Conservation (phyloP, 2,329 filamentous ascomycete species). For the Sclerotinia trifoliorum region DNA sequence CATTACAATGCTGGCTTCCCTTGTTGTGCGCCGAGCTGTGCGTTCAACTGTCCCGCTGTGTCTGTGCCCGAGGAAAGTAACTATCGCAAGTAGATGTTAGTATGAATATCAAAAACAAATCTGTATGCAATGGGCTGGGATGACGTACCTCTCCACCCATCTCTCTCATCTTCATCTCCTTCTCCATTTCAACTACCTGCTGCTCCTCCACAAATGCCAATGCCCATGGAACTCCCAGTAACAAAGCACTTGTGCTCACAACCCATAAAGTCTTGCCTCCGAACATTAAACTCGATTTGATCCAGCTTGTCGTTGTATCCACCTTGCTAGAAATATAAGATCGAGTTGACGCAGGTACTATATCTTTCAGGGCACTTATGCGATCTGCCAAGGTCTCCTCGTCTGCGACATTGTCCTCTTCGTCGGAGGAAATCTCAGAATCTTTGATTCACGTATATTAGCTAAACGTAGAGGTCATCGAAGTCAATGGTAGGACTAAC, state of each 20-base stretch:
- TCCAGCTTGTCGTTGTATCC: constrained; percentile 53
- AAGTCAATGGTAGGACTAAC: constrained; percentile 50
- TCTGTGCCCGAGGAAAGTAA: constrained; percentile 32
- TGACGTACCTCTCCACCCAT: constrained; percentile 69
- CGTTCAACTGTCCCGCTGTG: constrained; percentile 33
- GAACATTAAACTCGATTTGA: constrained; percentile 63
- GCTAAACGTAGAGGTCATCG: constrained; percentile 22
- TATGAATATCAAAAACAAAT: background rate
- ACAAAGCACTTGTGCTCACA: constrained; percentile 80
- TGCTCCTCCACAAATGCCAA: constrained; percentile 94
- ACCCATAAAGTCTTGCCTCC: constrained; percentile 89
- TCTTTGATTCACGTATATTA: constrained; percentile 49
- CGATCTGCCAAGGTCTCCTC: constrained; percentile 66
- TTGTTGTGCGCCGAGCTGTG: constrained; percentile 35
- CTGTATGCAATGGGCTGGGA: background rate
- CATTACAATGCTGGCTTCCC: constrained; percentile 39
- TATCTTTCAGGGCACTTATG: constrained; percentile 70
- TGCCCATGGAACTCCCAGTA: constrained; percentile 90
- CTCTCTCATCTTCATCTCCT: constrained; percentile 95
- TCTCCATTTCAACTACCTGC: constrained; percentile 95
- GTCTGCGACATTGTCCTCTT: constrained; percentile 59
- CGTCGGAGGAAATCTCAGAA: constrained; percentile 81
- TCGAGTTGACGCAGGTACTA: constrained; percentile 70
- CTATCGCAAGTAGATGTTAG: constrained; percentile 28
- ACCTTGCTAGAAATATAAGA: constrained; percentile 63